Evolutionary conservation across 768 basidiomycete species (phyloP), one percentile per base, ranked within the genome.

Genomic region (Exsudoporus frostii): DNA sequence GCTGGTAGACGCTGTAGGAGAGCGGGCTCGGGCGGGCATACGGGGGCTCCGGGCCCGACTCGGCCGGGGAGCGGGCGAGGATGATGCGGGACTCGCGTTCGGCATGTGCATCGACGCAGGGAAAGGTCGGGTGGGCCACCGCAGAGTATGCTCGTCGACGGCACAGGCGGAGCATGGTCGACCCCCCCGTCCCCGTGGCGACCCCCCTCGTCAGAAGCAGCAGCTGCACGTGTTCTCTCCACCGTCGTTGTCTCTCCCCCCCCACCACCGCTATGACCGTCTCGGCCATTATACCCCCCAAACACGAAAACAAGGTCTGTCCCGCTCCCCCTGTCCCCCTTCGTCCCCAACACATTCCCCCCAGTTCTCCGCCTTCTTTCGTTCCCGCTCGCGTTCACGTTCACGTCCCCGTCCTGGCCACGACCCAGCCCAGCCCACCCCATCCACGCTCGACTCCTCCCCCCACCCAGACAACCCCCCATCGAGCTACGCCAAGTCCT

Each of bases 51-150:
- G 91, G 91, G 7, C 90, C 91, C 19, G 81, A 76, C 19, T 77
- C 77, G 0, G 68, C 57, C 4, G 69, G 19, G 5, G 45, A 15
- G 67, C 44, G 54, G 57, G 46, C 9, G 7, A 11, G 30, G 45
- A 74, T 58, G 32, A 84, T 67, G 32, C 79, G 79, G 0, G 82
- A 85, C 66, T 87, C 81, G 10, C 91, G 78, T 5, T 76, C 77
- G 4, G 86, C 84, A 57, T 93, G 91, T 1, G 88, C 88, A 51
- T 92, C 90, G 19, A 93, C 90, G 59, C 91, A 93, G 6, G 91
- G 79, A 72, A 93, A 86, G 6, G 69, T 52, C 63, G 72, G 33
- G 29, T 32, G 48, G 8, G 34, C 29, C 4, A 32, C 1, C 13
- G 47, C 32, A 3, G 34, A 30, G 10, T 11, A 10, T 1, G 29